Evolutionary conservation across 495 filamentous ascomycete genomes (phyloP), one percentile per base, ranked within the genome.

Genomic region (Podospora didyma): DNA sequence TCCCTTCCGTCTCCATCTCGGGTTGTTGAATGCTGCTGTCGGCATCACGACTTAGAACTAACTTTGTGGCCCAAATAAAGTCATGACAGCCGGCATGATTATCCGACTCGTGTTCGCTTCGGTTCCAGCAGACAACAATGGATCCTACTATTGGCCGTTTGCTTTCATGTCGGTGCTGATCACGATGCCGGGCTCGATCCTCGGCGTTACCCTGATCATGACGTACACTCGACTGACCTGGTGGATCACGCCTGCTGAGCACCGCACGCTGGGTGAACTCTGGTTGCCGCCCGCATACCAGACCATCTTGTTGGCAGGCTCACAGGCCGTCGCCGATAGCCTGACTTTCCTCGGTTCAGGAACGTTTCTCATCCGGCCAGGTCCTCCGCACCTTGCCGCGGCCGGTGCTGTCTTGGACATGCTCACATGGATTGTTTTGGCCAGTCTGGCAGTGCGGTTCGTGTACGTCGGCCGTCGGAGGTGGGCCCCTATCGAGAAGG

Each of bases 141-240:
- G n/a, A 14, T 4, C 24, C 11, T 31, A n/a, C 46, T 17, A 5
- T 4, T 24, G 16, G 46, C 24, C 46, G 23, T 49, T 49, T 24
- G 4, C 16, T 7, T 26, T 28, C 28, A 54, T 48, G 51, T 48
- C 28, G n/a, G 1, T 56, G 2, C 22, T 56, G 31, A n/a, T 26
- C 2, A 21, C 53, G 12, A 23, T 47, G 20, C 45, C 57, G 3
- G 45, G 28, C 7, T 49, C 57, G 1, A 17, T 54, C 41, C 17
- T 54, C 20, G 28, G 26, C n/a, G 17, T 59, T 0, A 21, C 28
- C n/a, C 39, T 60, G 19, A 51, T 60, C 11, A 50, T 60, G 51
- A 60, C 57, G 3, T 55, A 60, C 39, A 60, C 57, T 1, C 44
- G 57, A 23, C 14, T 60, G 37, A 55, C 41, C 20, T 55, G 51